Evolutionary conservation across 2,329 filamentous ascomycete species (phyloP), one percentile per base, ranked within the genome.

Genomic region (Diplocarpon mali): DNA sequence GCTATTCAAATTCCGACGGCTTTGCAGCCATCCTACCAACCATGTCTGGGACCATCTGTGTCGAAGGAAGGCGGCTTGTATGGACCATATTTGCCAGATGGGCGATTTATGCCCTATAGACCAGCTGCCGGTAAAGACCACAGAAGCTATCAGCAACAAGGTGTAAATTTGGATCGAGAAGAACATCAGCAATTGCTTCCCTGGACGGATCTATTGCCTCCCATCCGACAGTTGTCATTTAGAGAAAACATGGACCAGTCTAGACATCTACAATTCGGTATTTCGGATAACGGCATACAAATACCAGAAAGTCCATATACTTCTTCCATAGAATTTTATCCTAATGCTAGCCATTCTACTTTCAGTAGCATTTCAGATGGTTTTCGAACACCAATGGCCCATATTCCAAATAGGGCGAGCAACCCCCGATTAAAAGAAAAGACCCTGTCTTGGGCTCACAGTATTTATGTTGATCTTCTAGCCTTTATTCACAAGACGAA

Each of bases 401-500:
- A 57, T 35, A 50, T 53, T 15, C 20, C 48, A 9, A 56, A 47
- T 37, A 57, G 51, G 43, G 41, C 51, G 29, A 54, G 42, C 35
- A 59, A 69, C 53, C 58, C 62, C 11, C 67, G 71, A 45, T 85
- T 85, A 58, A 80, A 78, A 52, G 83, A 87, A 51, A 81, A 77
- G 51, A 75, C 76, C 2, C 65, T 88, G 17, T 68, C 73, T 12
- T 80, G 78, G 65, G 84, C 83, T n/a, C 80, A 88, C 60, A 71
- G 72, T 52, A 74, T 80, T 28, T 89, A 89, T 62, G 69, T 83
- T 38, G 80, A 86, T 51, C 70, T 90, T 7, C 65, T 89, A 3
- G 66, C 76, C 9, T 77, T 76, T 51, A 67, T 85, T 6, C 77
- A 83, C 49, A 71, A 76, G 42, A 69, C 68, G 15, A 78, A 76